Conservation (phyloP, 2,329 filamentous ascomycete genomes). For the Aspergillus oerlinghausenensis region DNA sequence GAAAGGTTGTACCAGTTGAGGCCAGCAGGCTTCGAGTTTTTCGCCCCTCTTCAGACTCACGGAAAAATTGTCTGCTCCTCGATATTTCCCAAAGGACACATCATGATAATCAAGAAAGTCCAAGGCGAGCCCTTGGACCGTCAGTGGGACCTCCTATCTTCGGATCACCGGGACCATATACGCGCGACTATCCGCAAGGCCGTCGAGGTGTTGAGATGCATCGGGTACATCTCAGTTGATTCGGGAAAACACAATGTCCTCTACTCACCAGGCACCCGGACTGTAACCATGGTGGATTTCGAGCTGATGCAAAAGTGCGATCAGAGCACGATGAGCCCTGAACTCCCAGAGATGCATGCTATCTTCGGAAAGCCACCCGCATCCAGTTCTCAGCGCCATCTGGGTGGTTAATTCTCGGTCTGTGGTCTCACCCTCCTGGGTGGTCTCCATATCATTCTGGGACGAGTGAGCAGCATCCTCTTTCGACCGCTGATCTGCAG, state of each 20-base stretch:
- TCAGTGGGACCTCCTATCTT: conserved; percentile 1
- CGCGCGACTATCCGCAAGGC: background rate
- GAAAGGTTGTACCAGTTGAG: conserved; percentile 2
- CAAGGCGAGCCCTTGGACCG: background rate
- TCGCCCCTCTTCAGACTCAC: conserved; percentile 1
- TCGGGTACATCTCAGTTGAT: background rate
- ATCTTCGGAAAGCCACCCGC: background rate
- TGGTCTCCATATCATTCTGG: too few species aligned
- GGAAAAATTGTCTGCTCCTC: conserved; percentile 7
- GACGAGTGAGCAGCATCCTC: too few species aligned
- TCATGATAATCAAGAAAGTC: conserved; percentile 1
- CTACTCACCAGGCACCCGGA: background rate
- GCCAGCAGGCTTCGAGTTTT: conserved; percentile 3
- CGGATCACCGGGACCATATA: background rate
- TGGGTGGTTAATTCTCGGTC: too few species aligned
- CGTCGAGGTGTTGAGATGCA: background rate
- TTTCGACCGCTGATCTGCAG: too few species aligned
- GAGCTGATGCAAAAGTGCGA: conserved; percentile 2
- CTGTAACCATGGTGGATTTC: conserved; percentile 3
- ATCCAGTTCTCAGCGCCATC: too few species aligned
- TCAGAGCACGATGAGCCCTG: background rate
- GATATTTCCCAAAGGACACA: conserved; percentile 4
- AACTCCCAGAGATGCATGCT: conserved; percentile 2
- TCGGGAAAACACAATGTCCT: conserved; percentile 2
- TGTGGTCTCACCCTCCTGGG: too few species aligned